These are phyloP conservation scores for Sphagnurus paluster DNA, from an alignment of 1,284 basidiomycete species.

Conservation along the genomic window DNA sequence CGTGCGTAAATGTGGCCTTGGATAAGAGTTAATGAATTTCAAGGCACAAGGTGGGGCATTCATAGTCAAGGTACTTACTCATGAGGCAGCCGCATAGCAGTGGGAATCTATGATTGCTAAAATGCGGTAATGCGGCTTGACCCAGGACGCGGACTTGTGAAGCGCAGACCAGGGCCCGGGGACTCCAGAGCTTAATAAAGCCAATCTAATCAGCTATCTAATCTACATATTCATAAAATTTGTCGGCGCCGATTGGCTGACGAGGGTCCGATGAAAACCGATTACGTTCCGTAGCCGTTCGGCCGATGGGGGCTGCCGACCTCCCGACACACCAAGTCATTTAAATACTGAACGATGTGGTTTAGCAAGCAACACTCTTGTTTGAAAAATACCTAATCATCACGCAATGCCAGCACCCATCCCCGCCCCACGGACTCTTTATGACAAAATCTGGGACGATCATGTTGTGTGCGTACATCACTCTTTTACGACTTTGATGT, in stretches of 20 bases:
- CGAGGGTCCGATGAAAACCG: slow-evolving; percentile 10
- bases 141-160: background rate
- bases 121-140: too few relatives aligned
- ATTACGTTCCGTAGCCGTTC: slow-evolving; percentile 5
- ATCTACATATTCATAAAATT: slow-evolving; percentile 1
- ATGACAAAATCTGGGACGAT: slow-evolving; percentile 97
- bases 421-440: slow-evolving; percentile 75
- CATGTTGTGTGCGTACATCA: slow-evolving; percentile 76
- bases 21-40: too few relatives aligned
- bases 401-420: slow-evolving; percentile 55
- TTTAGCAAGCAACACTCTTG: background rate
- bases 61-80: too few relatives aligned
- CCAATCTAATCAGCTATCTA: background rate
- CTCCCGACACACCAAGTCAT: slow-evolving; percentile 6
- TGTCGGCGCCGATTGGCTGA: slow-evolving; percentile 15
- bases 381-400: background rate
- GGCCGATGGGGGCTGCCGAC: slow-evolving; percentile 14
- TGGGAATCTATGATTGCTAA: too few relatives aligned
- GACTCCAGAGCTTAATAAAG: background rate
- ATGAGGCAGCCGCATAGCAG: too few relatives aligned
- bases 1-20: too few relatives aligned
- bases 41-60: too few relatives aligned
- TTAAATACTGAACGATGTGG: slow-evolving; percentile 7
- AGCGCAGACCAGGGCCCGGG: background rate
- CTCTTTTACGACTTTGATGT: slow-evolving; percentile 5